phyloP scores from a whole-genome alignment of 192 early-diverging fungal genomes.

The Chytriomyces confervae region DNA sequence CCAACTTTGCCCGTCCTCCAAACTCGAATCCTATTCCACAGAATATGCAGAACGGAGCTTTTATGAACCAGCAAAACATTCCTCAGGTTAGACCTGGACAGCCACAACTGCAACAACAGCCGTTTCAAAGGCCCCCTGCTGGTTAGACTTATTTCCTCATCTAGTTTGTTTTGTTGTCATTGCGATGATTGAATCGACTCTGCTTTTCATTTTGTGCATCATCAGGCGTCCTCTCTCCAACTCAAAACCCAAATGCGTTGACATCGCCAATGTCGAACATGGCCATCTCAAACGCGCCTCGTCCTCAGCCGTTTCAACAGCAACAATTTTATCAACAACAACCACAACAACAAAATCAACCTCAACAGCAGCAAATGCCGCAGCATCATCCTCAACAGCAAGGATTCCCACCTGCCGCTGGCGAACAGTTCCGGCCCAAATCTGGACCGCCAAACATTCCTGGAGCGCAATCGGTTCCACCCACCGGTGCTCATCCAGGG shows the following conservation, averaged over 20 bases:
- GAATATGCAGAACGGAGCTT: too few relatives aligned
- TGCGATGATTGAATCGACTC: too few relatives aligned
- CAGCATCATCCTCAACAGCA: conserved; percentile 21
- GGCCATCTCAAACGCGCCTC: neutral
- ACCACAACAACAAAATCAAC: conserved; percentile 32
- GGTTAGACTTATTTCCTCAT: too few relatives aligned
- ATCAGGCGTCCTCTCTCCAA: conserved; percentile 16
- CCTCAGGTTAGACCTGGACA: too few relatives aligned
- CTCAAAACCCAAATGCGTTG: conserved; percentile 16
- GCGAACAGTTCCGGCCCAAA: neutral
- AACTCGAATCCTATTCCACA: too few relatives aligned
- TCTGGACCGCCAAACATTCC: neutral
- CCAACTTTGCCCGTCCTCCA: too few relatives aligned
- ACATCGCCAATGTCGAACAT: conserved; percentile 2
- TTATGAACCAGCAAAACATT: too few relatives aligned
- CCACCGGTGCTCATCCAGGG: neutral
- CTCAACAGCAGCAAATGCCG: conserved; percentile 28
- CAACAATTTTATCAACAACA: conserved; percentile 11
- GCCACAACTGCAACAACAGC: too few relatives aligned
- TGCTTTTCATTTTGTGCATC: too few relatives aligned
- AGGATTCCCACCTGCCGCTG: neutral
- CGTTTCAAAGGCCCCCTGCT: too few relatives aligned
- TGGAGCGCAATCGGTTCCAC: neutral
- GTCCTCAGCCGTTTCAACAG: neutral
- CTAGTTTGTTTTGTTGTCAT: too few relatives aligned